Evolutionary conservation across 2,329 filamentous ascomycete genomes (phyloP).

Genomic region (Spiromastix sp.): DNA sequence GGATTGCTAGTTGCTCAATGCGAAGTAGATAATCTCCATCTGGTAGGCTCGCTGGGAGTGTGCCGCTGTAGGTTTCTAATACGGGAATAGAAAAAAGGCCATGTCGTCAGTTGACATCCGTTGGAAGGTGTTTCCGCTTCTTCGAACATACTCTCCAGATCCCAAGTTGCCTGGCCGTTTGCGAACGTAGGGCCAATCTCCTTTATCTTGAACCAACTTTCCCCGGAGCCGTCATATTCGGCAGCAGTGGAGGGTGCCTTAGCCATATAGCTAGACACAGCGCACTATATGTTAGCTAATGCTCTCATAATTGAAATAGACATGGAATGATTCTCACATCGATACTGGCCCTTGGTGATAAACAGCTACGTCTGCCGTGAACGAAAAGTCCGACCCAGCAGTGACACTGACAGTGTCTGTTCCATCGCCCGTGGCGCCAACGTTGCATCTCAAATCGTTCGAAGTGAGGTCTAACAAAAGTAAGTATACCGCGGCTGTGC

Average conservation of each 20-base stretch:
- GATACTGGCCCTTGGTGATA: conserved; percentile 22
- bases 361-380: conserved; percentile 10
- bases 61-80: conserved; percentile 13
- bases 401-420: conserved; percentile 4
- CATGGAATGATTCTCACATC: conserved; percentile 11
- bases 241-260: conserved; percentile 8
- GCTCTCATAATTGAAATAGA: neutral
- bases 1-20: conserved; percentile 39
- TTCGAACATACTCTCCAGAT: conserved; percentile 23
- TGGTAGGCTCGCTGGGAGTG: conserved; percentile 32
- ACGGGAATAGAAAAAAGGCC: neutral
- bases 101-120: too few relatives aligned
- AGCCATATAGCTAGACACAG: conserved; percentile 11
- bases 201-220: conserved; percentile 10
- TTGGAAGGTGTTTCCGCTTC: too few relatives aligned
- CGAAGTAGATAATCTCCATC: conserved; percentile 39
- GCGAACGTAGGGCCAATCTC: conserved; percentile 5
- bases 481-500: neutral
- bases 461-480: neutral
- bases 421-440: conserved; percentile 3
- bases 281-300: neutral
- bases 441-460: conserved; percentile 8
- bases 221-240: conserved; percentile 17
- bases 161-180: conserved; percentile 29
- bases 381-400: conserved; percentile 8